Conservation (phyloP, 129 eudicot species). For the Oenanthe sinensis region DNA sequence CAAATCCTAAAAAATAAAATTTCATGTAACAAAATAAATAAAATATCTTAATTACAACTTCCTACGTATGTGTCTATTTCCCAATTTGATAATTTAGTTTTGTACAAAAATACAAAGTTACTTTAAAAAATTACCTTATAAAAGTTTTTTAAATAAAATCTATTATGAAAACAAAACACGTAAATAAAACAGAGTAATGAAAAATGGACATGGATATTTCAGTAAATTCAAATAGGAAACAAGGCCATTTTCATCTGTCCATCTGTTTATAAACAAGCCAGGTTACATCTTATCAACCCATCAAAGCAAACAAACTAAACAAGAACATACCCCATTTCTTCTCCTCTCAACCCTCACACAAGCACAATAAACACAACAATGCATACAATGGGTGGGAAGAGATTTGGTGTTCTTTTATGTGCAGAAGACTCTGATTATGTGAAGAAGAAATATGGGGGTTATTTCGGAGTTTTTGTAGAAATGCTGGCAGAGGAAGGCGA, state of each 20-base stretch:
- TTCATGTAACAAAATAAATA: too few relatives aligned
- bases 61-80: too few relatives aligned
- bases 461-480: constrained; percentile 75
- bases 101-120: too few relatives aligned
- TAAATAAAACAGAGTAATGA: too few relatives aligned
- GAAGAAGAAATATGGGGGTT: constrained; percentile 80
- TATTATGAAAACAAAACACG: too few relatives aligned
- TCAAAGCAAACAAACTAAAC: not conserved
- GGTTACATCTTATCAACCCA: not conserved
- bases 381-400: constrained; percentile 32
- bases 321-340: not conserved
- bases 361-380: not conserved
- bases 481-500: constrained; percentile 95
- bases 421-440: constrained; percentile 89
- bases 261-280: not conserved
- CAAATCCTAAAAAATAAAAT: too few relatives aligned
- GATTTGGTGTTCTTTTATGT: constrained; percentile 69
- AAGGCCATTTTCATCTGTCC: not conserved
- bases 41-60: too few relatives aligned
- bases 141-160: too few relatives aligned
- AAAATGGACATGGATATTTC: not conserved
- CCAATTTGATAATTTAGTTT: too few relatives aligned
- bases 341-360: constrained; percentile 8
- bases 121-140: too few relatives aligned
- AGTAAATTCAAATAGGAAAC: not conserved